A percentile compares a stretch with the other conserved stretches of the same genome.
phyloP scores from a whole-genome alignment of 305 asterid genomes.

The Petunia hybrid region DNA sequence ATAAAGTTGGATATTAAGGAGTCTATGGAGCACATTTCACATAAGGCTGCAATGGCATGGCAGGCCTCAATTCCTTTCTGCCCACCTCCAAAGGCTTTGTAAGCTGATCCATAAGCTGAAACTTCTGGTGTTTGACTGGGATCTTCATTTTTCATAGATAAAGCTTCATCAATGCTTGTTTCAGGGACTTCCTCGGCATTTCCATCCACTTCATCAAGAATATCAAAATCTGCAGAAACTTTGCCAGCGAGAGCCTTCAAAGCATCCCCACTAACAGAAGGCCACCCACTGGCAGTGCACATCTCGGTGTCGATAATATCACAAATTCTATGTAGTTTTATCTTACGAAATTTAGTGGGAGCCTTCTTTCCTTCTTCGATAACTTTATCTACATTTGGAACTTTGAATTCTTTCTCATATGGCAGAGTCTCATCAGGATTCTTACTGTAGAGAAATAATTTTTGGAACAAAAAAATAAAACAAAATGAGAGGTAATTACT shows the following conservation, averaged over 20 bases:
- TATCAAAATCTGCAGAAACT: constrained; percentile 76
- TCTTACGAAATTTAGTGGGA: constrained; percentile 73
- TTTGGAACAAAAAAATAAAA: constrained; percentile 35
- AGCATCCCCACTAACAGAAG: constrained; percentile 87
- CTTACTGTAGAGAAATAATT: constrained; percentile 58
- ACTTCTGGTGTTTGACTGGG: constrained; percentile 50
- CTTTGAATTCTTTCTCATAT: constrained; percentile 68
- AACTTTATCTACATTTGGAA: constrained; percentile 76
- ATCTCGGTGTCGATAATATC: constrained; percentile 62
- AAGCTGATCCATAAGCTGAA: constrained; percentile 83
- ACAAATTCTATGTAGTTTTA: constrained; percentile 65
- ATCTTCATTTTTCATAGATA: constrained; percentile 37
- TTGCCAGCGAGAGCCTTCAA: constrained; percentile 85
- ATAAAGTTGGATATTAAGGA: constrained; percentile 95
- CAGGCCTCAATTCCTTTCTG: constrained; percentile 85
- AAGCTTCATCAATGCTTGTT: constrained; percentile 38
- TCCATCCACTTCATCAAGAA: constrained; percentile 55
- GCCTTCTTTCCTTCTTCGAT: constrained; percentile 95
- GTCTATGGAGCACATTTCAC: constrained; percentile 92
- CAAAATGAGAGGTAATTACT: not conserved
- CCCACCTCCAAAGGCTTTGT: constrained; percentile 73
- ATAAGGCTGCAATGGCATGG: constrained; percentile 94
- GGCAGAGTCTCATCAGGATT: constrained; percentile 70
- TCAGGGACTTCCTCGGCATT: constrained; percentile 54
- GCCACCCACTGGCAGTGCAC: constrained; percentile 98